Percentiles rank a stretch among this genome's conserved stretches.
These are phyloP conservation scores for Tulasnella sp. DNA, from an alignment of 768 basidiomycete species.

Conservation along the genomic window DNA sequence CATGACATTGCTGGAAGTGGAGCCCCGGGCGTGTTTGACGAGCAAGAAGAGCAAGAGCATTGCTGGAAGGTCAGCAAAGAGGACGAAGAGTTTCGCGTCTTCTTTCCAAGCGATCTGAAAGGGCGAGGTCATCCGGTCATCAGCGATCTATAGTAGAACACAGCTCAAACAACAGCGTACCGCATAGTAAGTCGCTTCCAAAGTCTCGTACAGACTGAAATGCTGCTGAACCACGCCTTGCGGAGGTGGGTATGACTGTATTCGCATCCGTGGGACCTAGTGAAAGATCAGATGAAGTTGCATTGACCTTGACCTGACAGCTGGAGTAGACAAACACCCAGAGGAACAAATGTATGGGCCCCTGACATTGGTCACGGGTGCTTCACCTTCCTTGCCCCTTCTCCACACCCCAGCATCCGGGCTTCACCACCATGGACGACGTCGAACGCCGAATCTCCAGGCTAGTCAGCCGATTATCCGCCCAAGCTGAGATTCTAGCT, in stretches of 20 bases:
- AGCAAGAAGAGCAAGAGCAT: neutral
- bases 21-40: neutral
- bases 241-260: neutral
- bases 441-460: slow-evolving; percentile 4
- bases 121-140: neutral
- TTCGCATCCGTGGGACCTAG: no score
- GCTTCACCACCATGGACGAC: neutral
- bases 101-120: neutral
- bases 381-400: neutral
- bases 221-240: neutral
- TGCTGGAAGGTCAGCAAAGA: neutral
- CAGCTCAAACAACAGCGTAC: neutral
- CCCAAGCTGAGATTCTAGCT: neutral
- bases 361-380: neutral
- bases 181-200: neutral
- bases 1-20: neutral
- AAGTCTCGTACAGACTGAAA: neutral
- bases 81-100: neutral
- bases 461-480: neutral
- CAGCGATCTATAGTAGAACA: neutral
- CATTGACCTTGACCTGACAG: neutral
- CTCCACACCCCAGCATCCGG: neutral
- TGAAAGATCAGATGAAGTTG: no score
- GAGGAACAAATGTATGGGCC: neutral
- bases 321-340: neutral